Base-by-base conservation (phyloP, 257 asterid species). In the Anisodus acutangulus region DNA sequence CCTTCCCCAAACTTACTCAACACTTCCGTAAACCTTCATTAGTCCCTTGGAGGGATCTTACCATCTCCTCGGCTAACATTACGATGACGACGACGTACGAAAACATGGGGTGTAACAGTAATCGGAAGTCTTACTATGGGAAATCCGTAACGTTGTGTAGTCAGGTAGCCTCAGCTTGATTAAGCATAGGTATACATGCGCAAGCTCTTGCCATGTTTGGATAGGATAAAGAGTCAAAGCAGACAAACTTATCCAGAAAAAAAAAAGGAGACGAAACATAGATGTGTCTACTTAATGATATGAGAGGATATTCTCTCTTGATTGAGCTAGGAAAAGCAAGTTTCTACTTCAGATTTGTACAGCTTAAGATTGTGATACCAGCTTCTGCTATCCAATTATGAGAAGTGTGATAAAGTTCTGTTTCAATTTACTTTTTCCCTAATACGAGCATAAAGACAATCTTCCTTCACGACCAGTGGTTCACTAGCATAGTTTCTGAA, bases 341-440 rank as follows among this genome's bases (percentile, higher is more conserved):
- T 76, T 26, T 76, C 8, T 49, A 26, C 62, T 76, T 76, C 26
- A 51, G 47, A 22, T 22, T 67, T 76, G 62, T 76, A 76, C 2
- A 11, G 35, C 63, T 49, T 58, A 58, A 58, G 63, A 58, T 26
- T 76, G 81, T 76, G 81, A 51, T 49, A 26, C 81, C 4, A 19
- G 80, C 80, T 22, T 74, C 80, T 74, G 43, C 80, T 19, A 49
- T 74, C 43, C 60, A 74, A 62, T 51, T 76, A 51, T 12, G 63
- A 51, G 45, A 11, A 74, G 39, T 49, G 81, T 76, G 63, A 76
- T 26, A 51, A 51, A 26, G 26, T 76, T 76, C 62, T 76, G 22
- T 9, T 41, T 76, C 81, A 22, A 51, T 22, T 76, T 22, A 51
- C 12, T 51, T 51, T 76, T 49, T 1, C 19, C 15, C 47, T 51